Conservation (phyloP, 169 alveolate genomes). For the Hepatocystis sp. region DNA sequence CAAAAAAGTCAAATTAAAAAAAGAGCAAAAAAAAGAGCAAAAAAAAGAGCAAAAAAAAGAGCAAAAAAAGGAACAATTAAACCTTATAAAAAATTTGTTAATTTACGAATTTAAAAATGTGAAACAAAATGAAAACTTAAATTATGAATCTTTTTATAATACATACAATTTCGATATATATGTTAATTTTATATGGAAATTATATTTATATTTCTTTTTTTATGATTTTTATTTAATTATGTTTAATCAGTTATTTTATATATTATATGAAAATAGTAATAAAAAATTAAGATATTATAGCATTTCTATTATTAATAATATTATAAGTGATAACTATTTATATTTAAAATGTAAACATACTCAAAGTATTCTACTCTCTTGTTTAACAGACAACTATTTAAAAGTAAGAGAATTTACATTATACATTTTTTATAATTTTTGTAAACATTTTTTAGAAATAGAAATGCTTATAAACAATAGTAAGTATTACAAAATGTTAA, state of each 20-base stretch:
- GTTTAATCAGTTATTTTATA: conserved; percentile 60
- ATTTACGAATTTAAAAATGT: conserved; percentile 45
- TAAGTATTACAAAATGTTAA: no score
- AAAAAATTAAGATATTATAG: conserved; percentile 69
- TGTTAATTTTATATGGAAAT: conserved; percentile 33
- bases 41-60: background rate
- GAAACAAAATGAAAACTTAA: conserved; percentile 14
- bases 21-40: background rate
- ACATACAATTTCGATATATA: conserved; percentile 57
- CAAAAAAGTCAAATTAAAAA: no score
- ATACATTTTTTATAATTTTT: conserved; percentile 39
- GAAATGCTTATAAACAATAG: conserved; percentile 4
- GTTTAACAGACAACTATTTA: conserved; percentile 58
- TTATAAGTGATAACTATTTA: conserved; percentile 62
- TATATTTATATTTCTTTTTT: conserved; percentile 67
- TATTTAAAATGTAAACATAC: conserved; percentile 60
- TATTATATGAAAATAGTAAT: conserved; percentile 58
- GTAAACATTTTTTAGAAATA: conserved; percentile 39
- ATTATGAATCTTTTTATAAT: background rate
- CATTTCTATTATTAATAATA: conserved; percentile 52
- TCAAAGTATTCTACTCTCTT: conserved; percentile 50
- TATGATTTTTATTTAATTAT: conserved; percentile 34
- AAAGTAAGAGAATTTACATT: conserved; percentile 63
- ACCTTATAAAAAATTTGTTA: conserved; percentile 8
- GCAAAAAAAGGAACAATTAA: background rate